A percentile compares a stretch with the other conserved stretches of the same genome.
phyloP scores from a whole-genome alignment of 371 early-diverging fungal species.

The Mucor plumbeus region DNA sequence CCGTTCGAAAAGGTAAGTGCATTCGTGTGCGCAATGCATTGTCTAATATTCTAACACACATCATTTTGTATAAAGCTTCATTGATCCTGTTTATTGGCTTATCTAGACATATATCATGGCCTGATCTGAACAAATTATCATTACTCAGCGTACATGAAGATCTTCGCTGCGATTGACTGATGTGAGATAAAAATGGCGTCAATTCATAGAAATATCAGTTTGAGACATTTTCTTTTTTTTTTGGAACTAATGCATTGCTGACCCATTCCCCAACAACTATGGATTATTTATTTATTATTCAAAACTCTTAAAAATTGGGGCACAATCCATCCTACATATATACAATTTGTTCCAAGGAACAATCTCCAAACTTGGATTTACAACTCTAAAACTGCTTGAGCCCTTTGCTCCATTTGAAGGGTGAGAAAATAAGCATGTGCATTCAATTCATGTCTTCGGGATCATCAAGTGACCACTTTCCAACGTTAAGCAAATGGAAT shows the following conservation, averaged over 20 bases:
- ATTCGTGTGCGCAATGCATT: neutral
- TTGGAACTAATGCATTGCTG: too few relatives aligned
- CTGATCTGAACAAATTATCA: neutral
- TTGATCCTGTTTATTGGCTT: neutral
- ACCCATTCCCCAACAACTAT: neutral
- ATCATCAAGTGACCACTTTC: constrained; percentile 19
- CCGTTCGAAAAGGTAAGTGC: neutral
- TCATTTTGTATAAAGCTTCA: neutral
- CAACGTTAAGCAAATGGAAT: constrained; percentile 22
- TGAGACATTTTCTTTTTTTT: too few relatives aligned
- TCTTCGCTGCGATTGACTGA: neutral
- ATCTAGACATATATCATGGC: neutral
- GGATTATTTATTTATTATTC: neutral
- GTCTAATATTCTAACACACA: neutral
- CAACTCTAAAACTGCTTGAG: neutral
- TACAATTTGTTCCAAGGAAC: neutral
- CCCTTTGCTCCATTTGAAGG: neutral
- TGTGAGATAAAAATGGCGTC: neutral
- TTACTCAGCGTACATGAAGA: constrained; percentile 2
- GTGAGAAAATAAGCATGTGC: constrained; percentile 30
- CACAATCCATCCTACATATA: neutral
- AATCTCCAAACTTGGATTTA: constrained; percentile 1
- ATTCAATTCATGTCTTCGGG: constrained; percentile 15
- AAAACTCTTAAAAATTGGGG: constrained; percentile 4
- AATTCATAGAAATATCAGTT: neutral